A percentile compares a stretch with the other conserved stretches of the same genome.
These are phyloP conservation scores for Cyberlindnera mississippiensis DNA, from an alignment of 805 yeast genomes.

Conservation along the genomic window DNA sequence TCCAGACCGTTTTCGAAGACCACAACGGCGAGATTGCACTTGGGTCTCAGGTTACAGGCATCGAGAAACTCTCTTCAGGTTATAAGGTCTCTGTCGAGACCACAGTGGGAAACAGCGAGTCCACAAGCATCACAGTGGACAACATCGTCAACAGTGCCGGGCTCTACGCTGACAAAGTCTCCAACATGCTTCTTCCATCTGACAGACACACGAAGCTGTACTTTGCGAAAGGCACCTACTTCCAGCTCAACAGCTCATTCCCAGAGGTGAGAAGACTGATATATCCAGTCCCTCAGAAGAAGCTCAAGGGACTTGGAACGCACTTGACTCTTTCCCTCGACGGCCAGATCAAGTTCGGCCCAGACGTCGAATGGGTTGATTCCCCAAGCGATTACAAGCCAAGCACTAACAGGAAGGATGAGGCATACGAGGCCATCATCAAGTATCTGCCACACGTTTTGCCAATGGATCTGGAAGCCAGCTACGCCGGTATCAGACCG, in stretches of 20 bases:
- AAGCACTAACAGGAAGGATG: conserved; percentile 42
- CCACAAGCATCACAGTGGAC: conserved; percentile 47
- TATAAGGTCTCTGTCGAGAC: conserved; percentile 30
- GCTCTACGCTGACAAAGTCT: conserved; percentile 62
- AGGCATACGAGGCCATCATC: conserved; percentile 55
- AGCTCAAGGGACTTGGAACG: conserved; percentile 76
- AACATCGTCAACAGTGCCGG: conserved; percentile 79
- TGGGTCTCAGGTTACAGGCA: conserved; percentile 51
- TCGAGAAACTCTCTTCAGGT: conserved; percentile 26
- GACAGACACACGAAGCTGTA: conserved; percentile 53
- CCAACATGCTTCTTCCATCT: conserved; percentile 64
- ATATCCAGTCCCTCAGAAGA: conserved; percentile 77
- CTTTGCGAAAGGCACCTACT: conserved; percentile 87
- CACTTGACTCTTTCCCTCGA: conserved; percentile 83
- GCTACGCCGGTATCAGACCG: conserved; percentile 83
- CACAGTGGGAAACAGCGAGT: conserved; percentile 33
- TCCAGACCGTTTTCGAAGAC: conserved; percentile 49
- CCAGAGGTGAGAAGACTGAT: conserved; percentile 55
- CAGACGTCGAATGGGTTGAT: conserved; percentile 81
- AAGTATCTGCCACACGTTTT: conserved; percentile 62
- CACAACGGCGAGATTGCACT: conserved; percentile 62
- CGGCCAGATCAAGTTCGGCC: conserved; percentile 80
- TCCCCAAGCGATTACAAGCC: conserved; percentile 45
- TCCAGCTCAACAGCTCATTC: conserved; percentile 44
- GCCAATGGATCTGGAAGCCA: conserved; percentile 49